phyloP scores from a whole-genome alignment of 805 yeast species.

The Monosporozyma siamensis region DNA sequence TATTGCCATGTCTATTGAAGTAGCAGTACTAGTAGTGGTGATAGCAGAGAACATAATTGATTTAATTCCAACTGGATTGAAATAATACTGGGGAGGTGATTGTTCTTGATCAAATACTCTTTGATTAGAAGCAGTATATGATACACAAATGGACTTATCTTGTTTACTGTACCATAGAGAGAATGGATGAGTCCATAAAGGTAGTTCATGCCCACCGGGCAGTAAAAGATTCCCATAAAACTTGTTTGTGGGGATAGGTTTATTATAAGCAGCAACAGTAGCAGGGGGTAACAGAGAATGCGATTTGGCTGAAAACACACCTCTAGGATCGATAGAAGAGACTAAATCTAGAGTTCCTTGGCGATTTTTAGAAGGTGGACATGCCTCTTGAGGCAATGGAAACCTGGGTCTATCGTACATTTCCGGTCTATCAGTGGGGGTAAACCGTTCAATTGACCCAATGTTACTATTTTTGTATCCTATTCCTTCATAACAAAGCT shows the following conservation, averaged over 20 bases:
- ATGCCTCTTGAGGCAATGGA: not conserved
- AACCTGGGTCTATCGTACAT: constrained; percentile 1
- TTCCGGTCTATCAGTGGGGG: no score
- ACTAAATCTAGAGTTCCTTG: not conserved
- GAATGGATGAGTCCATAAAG: constrained; percentile 79
- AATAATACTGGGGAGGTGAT: constrained; percentile 50
- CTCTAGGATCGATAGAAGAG: constrained; percentile 34
- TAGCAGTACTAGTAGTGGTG: constrained; percentile 24
- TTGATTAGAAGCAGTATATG: constrained; percentile 51
- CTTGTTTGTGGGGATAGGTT: constrained; percentile 60
- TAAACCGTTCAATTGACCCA: no score
- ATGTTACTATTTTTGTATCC: no score
- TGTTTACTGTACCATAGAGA: constrained; percentile 57
- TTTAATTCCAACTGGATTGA: constrained; percentile 58
- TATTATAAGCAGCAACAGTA: constrained; percentile 29
- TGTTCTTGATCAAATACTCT: constrained; percentile 65
- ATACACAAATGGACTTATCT: constrained; percentile 47
- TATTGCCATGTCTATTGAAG: constrained; percentile 31
- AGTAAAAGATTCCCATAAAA: constrained; percentile 67
- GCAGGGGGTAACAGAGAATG: constrained; percentile 29
- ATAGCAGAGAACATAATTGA: constrained; percentile 42
- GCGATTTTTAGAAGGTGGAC: not conserved
- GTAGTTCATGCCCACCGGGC: constrained; percentile 49
- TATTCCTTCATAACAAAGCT: no score
- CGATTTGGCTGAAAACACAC: constrained; percentile 29